phyloP scores from a whole-genome alignment of 495 filamentous ascomycete genomes.

The Venustampulla echinocandica region DNA sequence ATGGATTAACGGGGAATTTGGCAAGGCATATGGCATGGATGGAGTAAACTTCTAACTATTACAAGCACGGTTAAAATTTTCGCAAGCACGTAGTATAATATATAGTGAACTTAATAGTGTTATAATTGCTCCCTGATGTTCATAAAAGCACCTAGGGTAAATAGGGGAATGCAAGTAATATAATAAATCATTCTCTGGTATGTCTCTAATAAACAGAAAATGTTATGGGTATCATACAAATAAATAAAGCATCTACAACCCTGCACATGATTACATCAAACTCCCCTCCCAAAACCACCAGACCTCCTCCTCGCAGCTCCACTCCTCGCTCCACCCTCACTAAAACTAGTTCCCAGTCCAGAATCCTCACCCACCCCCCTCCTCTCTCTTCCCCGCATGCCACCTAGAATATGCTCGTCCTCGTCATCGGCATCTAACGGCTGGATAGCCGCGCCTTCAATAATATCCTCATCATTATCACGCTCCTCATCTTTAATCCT shows the following conservation, averaged over 20 bases:
- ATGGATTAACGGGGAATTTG: background rate
- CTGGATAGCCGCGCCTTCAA: conserved; percentile 23
- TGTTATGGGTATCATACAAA: background rate
- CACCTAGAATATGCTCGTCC: conserved; percentile 25
- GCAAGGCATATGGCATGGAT: too few species aligned
- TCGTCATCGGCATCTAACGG: conserved; percentile 32
- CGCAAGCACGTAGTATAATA: too few species aligned
- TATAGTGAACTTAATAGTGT: background rate
- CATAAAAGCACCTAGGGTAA: background rate
- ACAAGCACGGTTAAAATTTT: too few species aligned
- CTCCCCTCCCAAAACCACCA: conserved; percentile 14
- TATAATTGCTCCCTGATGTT: background rate
- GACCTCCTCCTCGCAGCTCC: conserved; percentile 18
- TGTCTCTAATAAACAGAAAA: too few species aligned
- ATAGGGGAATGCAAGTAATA: too few species aligned
- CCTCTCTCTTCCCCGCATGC: conserved; percentile 9
- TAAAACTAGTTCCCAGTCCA: conserved; percentile 40
- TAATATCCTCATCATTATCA: conserved; percentile 21
- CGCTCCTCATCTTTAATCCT: conserved; percentile 28
- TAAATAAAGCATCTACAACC: background rate
- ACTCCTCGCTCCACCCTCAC: conserved; percentile 24
- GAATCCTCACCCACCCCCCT: conserved; percentile 26
- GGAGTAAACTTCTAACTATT: too few species aligned
- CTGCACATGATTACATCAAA: background rate
- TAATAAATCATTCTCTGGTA: background rate